Base-by-base conservation (phyloP, 768 basidiomycete species). In the Daedaleopsis nitida region DNA sequence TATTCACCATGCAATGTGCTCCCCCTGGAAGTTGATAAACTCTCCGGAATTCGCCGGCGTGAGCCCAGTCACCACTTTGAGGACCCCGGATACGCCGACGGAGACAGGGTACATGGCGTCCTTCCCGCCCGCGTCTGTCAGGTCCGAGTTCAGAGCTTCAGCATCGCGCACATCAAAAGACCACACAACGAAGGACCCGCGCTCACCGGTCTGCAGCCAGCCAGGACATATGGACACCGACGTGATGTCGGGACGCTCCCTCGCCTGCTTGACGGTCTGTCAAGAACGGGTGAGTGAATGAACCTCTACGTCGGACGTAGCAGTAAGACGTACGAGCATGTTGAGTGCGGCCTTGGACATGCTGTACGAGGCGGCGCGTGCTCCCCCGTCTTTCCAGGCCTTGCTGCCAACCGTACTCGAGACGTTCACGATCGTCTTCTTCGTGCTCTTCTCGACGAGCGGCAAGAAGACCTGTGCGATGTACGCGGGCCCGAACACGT, bases 141-240 rank as follows among this genome's bases (percentile, higher is more conserved):
- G 27, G 27, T 32, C 7, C 27, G 27, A n/a, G 27, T 32, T 3
- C 3, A 3, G 27, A 32, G 7, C 27, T 3, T 32, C 4, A 32
- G 27, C 27, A 32, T 32, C 4, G 27, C 27, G 7, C 27, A 32
- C 27, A 32, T 32, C 27, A 3, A 32, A 7, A 32, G 3, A 32
- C 7, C 27, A 32, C 7, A 32, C 7, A 32, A 32, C 27, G 7
- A 32, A 32, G 27, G 27, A 32, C 27, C 27, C 27, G 13, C 10
- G 60, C 65, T 60, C 39, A 76, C 76, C 72, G 38, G 76, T 76
- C 63, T 77, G 74, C 8, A 77, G 73, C 76, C 77, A 77, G 21
- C 76, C 76, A 5, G 77, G 77, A 48, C 74, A 72, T 10, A 75
- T 44, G 32, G 69, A 66, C 32, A 77, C 66, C 5, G 68, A 63